Percentiles rank a stretch among this genome's conserved stretches.
phyloP scores from a whole-genome alignment of 129 eudicot species.

The Helianthus annuus region DNA sequence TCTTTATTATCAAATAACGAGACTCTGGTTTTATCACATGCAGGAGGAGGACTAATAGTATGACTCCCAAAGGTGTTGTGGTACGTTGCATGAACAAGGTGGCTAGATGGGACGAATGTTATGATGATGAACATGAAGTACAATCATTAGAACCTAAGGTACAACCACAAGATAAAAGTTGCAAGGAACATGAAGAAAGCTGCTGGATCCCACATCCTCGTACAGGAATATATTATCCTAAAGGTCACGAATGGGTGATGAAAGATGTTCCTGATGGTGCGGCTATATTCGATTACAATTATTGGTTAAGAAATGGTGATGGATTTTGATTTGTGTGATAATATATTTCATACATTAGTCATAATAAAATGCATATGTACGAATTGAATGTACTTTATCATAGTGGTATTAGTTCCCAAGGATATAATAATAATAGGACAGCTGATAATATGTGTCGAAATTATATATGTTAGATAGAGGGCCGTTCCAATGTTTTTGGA shows the following conservation, averaged over 20 bases:
- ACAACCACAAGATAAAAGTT: constrained; percentile 5
- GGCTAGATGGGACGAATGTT: constrained; percentile 13
- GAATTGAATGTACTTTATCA: too few relatives aligned
- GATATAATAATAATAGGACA: too few relatives aligned
- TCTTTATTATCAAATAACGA: too few relatives aligned
- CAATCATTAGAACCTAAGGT: constrained; percentile 14
- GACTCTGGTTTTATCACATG: background rate
- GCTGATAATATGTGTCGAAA: too few relatives aligned
- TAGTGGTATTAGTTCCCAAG: too few relatives aligned
- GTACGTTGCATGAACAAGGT: constrained; percentile 35
- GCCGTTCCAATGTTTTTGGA: too few relatives aligned
- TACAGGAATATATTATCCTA: constrained; percentile 65
- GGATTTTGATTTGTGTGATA: background rate
- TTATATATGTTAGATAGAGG: too few relatives aligned
- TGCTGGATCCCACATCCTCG: constrained; percentile 64
- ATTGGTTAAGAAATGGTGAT: constrained; percentile 50
- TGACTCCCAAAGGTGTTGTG: constrained; percentile 17
- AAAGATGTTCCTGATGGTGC: constrained; percentile 59
- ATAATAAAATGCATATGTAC: background rate
- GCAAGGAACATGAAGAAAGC: constrained; percentile 11
- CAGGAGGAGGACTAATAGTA: constrained; percentile 20
- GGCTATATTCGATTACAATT: constrained; percentile 36
- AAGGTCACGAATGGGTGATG: constrained; percentile 68
- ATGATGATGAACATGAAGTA: constrained; percentile 23
- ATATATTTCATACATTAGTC: background rate